Conservation (phyloP, 768 basidiomycete species). For the Amanita polypyramis region DNA sequence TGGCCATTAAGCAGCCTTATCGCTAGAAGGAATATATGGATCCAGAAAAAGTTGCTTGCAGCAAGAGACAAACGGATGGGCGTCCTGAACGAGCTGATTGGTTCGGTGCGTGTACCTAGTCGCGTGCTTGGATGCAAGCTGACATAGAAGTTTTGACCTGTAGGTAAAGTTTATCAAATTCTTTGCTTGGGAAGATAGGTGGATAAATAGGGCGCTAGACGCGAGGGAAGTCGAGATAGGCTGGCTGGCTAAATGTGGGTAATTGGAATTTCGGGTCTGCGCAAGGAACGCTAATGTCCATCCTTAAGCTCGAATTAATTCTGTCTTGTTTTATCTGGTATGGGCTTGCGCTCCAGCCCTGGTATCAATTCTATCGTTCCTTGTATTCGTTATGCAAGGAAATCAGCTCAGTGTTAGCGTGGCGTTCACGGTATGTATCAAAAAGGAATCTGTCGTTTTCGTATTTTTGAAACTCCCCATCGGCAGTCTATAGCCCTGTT, state of each 20-base stretch:
- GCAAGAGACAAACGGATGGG: slow-evolving; percentile 72
- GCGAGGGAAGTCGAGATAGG: slow-evolving; percentile 61
- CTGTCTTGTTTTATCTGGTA: slow-evolving; percentile 55
- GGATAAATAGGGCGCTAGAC: slow-evolving; percentile 57
- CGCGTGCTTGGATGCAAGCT: neutral
- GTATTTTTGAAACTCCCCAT: neutral
- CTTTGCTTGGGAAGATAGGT: slow-evolving; percentile 73
- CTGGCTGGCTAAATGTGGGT: slow-evolving; percentile 64
- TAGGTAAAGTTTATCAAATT: slow-evolving; percentile 74
- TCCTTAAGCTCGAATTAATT: slow-evolving; percentile 53
- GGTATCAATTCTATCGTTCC: slow-evolving; percentile 75
- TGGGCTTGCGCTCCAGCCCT: slow-evolving; percentile 74
- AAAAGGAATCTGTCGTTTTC: neutral
- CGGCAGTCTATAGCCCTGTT: slow-evolving; percentile 71
- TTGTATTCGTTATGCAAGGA: slow-evolving; percentile 59
- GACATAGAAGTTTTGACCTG: neutral
- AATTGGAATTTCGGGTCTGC: neutral
- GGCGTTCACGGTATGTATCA: slow-evolving; percentile 66
- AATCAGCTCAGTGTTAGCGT: slow-evolving; percentile 66
- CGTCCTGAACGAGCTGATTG: slow-evolving; percentile 69
- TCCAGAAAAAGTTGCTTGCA: slow-evolving; percentile 46
- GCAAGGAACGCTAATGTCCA: neutral
- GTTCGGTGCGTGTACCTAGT: slow-evolving; percentile 31
- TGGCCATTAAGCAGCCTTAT: slow-evolving; percentile 67
- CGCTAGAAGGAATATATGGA: slow-evolving; percentile 46